A percentile compares a stretch with the other conserved stretches of the same genome.
These are phyloP conservation scores for Leucocoprinus gongylophorus DNA, from an alignment of 1,284 basidiomycete genomes.

Conservation along the genomic window DNA sequence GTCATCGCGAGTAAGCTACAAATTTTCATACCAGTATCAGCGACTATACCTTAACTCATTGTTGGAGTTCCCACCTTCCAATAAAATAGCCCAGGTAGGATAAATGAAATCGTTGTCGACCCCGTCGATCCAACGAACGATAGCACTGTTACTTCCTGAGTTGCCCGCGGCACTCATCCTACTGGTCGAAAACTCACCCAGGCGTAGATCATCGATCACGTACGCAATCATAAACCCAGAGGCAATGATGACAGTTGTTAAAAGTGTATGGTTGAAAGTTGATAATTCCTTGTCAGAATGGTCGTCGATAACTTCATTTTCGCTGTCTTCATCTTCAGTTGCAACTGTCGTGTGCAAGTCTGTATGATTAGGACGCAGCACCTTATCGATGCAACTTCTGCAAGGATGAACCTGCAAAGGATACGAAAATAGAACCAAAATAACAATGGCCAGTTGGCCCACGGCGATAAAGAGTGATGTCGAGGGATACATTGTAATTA, in stretches of 20 bases:
- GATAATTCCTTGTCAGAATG: constrained; percentile 62
- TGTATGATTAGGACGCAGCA: constrained; percentile 49
- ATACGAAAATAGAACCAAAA: constrained; percentile 88
- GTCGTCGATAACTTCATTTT: constrained; percentile 44
- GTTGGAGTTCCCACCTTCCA: constrained; percentile 54
- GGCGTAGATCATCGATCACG: constrained; percentile 75
- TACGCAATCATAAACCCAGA: constrained; percentile 75
- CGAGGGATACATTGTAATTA: constrained; percentile 95
- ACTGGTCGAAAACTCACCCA: constrained; percentile 49
- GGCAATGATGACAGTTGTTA: constrained; percentile 70
- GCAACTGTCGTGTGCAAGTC: constrained; percentile 19
- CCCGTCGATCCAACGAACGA: constrained; percentile 97
- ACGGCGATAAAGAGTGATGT: constrained; percentile 89
- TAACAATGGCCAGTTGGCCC: constrained; percentile 89
- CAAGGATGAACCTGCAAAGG: constrained; percentile 93
- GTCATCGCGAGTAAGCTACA: constrained; percentile 69
- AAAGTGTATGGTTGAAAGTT: constrained; percentile 60
- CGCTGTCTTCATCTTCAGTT: constrained; percentile 38
- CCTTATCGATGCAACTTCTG: constrained; percentile 88
- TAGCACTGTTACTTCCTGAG: constrained; percentile 50
- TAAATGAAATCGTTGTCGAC: constrained; percentile 95
- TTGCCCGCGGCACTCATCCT: not conserved
- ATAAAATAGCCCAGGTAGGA: constrained; percentile 84
- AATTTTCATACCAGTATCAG: constrained; percentile 16
- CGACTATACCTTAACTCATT: constrained; percentile 8